phyloP scores from a whole-genome alignment of 768 basidiomycete genomes.

The Daedaleopsis nitida region DNA sequence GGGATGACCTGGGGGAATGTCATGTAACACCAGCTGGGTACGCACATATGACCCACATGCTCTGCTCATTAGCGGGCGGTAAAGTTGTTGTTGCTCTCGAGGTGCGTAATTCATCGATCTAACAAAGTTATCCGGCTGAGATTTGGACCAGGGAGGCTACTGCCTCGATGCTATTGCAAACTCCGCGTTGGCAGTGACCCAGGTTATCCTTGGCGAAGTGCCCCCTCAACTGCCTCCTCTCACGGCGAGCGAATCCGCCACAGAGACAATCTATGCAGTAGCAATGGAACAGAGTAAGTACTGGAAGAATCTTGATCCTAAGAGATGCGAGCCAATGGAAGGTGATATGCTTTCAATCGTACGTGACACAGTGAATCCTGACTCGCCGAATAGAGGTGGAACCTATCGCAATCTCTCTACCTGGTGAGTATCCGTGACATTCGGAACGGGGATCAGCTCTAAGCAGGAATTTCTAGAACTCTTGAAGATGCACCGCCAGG shows the following conservation, averaged over 20 bases:
- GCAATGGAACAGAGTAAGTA: conserved; percentile 85
- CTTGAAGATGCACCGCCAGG: conserved; percentile 86
- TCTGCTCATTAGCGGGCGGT: conserved; percentile 84
- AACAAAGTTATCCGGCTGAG: not conserved
- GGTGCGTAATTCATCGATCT: conserved; percentile 45
- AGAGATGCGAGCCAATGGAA: conserved; percentile 79
- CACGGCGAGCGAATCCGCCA: conserved; percentile 76
- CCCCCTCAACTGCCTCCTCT: conserved; percentile 75
- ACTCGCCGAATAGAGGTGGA: conserved; percentile 50
- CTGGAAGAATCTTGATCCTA: conserved; percentile 87
- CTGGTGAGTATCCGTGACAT: conserved; percentile 46
- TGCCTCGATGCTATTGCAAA: conserved; percentile 86
- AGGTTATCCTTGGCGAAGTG: conserved; percentile 86
- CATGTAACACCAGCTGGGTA: conserved; percentile 90
- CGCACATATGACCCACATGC: conserved; percentile 99
- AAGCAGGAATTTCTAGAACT: conserved; percentile 52
- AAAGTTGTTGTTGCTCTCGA: conserved; percentile 92
- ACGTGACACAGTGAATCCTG: not conserved
- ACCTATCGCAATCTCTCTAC: conserved; percentile 64
- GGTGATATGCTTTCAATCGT: conserved; percentile 41
- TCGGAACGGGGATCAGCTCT: not conserved
- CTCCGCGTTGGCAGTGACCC: conserved; percentile 85
- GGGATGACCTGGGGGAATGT: conserved; percentile 91
- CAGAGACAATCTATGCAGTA: conserved; percentile 89
- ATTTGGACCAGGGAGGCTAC: conserved; percentile 81